A percentile compares a stretch with the other conserved stretches of the same genome.
Evolutionary conservation across 2,329 filamentous ascomycete genomes (phyloP).

Genomic region (Fusarium sp.): DNA sequence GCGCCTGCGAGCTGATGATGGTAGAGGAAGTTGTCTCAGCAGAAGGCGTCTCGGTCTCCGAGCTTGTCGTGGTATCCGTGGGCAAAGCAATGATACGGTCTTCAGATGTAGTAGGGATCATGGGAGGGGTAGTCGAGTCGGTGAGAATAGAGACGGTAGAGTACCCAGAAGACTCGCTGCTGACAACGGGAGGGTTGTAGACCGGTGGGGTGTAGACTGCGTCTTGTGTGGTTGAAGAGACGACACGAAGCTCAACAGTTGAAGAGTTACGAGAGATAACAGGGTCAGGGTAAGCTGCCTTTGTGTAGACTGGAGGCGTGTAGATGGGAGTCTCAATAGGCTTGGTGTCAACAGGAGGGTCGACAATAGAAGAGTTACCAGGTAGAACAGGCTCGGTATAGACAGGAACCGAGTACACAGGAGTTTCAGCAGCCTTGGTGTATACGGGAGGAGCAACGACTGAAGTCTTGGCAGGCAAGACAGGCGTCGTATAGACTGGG

Average conservation of each 20-base stretch:
- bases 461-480: constrained; percentile 9
- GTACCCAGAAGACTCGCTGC: no score
- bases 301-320: constrained; percentile 26
- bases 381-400: constrained; percentile 24
- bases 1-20: background rate
- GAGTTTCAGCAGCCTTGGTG: background rate
- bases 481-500: constrained; percentile 26
- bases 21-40: constrained; percentile 2
- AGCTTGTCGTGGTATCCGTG: constrained; percentile 7
- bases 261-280: constrained; percentile 4
- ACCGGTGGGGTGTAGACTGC: constrained; percentile 23
- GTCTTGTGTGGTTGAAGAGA: background rate
- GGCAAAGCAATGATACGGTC: background rate
- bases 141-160: background rate
- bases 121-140: constrained; percentile 20
- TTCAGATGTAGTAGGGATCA: constrained; percentile 6
- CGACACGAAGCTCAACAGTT: background rate
- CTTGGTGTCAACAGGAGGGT: constrained; percentile 18
- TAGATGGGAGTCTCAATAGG: constrained; percentile 20
- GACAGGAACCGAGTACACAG: constrained; percentile 15
- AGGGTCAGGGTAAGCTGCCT: constrained; percentile 1
- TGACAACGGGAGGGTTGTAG: constrained; percentile 1
- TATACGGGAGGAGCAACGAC: constrained; percentile 4
- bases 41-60: constrained; percentile 10
- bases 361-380: constrained; percentile 20